Evolutionary conservation across 2,329 filamentous ascomycete species (phyloP), one percentile per base, ranked within the genome.

Genomic region (Diaporthe sp.): DNA sequence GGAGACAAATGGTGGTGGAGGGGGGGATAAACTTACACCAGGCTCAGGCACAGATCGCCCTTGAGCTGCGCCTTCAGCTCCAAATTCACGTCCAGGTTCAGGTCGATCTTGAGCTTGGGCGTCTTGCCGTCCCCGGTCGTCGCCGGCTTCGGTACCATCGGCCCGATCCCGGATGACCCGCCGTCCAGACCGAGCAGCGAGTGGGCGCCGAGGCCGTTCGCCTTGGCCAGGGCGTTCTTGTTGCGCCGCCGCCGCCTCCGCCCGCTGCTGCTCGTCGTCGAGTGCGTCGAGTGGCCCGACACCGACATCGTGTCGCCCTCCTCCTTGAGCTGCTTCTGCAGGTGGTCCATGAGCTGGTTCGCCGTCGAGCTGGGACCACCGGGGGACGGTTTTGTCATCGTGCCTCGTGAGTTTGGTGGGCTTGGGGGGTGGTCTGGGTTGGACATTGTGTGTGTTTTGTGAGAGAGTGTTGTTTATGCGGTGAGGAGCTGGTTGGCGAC

Each of bases 61-160:
- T 94, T 90, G 75, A 96, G 93, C 82, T 91, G 92, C n/a, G 94
- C 93, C 86, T 95, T 95, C 75, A 96, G 86, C 83, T 95, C 91
- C 78, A 96, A 91, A 83, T 95, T 93, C 68, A 95, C 89, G 78
- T 95, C 93, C 75, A 96, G 85, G 83, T 96, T 95, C 53, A 84
- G 78, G 6, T 82, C 80, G 28, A 83, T 79, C 77, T 81, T 79
- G 49, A 83, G 79, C 28, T 79, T 77, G 0, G 80, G 79, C 22
- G 79, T 82, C 65, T 79, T 81, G 34, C 80, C 79, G 25, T 51
- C 62, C 17, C 39, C 46, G 2, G 5, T 17, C 13, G 1, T 8
- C 8, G 62, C 22, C 22, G 62, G 46, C 62, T 68, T 68, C 31
- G 46, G 46, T 15, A 68, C 9, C 6, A 68, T 68, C 19, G 62